Evolutionary conservation across 2,329 filamentous ascomycete species (phyloP).

Genomic region (Monosporascus sp.): DNA sequence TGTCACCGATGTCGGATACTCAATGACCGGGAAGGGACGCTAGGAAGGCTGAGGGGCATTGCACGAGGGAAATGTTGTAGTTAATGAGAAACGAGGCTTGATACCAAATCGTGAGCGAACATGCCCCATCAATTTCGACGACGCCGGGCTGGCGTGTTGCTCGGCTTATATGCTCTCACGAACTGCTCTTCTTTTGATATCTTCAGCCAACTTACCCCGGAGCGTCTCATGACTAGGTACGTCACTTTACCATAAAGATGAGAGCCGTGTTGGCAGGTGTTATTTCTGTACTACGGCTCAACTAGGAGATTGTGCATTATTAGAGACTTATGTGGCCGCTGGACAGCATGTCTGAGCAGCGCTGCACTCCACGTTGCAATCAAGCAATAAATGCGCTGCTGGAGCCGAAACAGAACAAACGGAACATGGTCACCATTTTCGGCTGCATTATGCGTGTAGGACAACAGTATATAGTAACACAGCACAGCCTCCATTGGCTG

Average conservation of each 20-base stretch:
- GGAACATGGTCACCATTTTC: neutral
- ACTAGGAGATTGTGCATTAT: too few relatives aligned
- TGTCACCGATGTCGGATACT: neutral
- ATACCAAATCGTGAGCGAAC: constrained; percentile 13
- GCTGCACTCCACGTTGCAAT: neutral
- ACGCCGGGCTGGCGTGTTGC: neutral
- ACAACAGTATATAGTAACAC: neutral
- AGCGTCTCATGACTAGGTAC: too few relatives aligned
- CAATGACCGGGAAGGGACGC: neutral
- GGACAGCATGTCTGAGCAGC: too few relatives aligned
- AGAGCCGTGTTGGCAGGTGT: too few relatives aligned
- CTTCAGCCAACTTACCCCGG: too few relatives aligned
- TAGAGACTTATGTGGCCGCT: too few relatives aligned
- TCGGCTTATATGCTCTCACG: neutral
- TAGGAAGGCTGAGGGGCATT: constrained; percentile 1
- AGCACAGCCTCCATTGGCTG: neutral
- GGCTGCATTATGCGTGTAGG: neutral
- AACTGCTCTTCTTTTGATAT: too few relatives aligned
- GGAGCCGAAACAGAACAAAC: neutral
- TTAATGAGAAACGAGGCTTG: constrained; percentile 17
- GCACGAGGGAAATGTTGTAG: constrained; percentile 9
- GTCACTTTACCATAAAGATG: too few relatives aligned
- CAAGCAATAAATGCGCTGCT: neutral
- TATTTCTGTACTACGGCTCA: too few relatives aligned
- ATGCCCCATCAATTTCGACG: neutral